Evolutionary conservation across 2,329 filamentous ascomycete species (phyloP), one percentile per base, ranked within the genome.

Genomic region (Colletotrichum sp.): DNA sequence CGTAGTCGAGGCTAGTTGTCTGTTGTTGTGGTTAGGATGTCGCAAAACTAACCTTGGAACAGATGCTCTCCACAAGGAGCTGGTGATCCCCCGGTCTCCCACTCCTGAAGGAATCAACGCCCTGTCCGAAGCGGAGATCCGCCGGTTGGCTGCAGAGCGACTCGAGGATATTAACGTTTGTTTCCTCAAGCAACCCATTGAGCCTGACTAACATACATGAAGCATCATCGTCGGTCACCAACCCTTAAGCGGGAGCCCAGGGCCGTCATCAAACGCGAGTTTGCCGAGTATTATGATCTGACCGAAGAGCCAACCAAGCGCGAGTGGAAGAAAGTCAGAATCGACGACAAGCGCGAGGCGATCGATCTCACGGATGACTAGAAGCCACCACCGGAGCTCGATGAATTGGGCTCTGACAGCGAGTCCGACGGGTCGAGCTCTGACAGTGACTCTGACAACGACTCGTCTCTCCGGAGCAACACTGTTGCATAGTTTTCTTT

Each of bases 51-150:
- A 74, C 70, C 36, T 24, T 39, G 8, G 13, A 13, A 8, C 12
- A 80, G 80, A 78, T 34, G 78, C 80, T 16, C 77, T 81, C 8
- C 71, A 79, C 44, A 62, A 67, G 15, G 77, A 81, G 49, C 62
- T 77, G 16, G 49, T 81, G 26, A 75, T 81, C 21, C 70, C 77
- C 15, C 77, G 74, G 8, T 71, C 78, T 4, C 79, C 78, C 18
- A 60, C 32, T 6, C 78, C 77, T 12, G 69, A 77, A n/a, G 71
- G 62, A 32, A 76, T 76, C 24, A 57, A 71, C 12, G 67, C 52
- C 12, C 44, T 78, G 6, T 77, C 75, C 12, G 70, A 70, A 21
- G 67, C 63, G 10, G 75, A 78, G 49, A 77, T 78, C 24, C 71
- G 77, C 28, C 66, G 77, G 26, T 24, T 78, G 24, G 77, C 77